A percentile compares a stretch with the other conserved stretches of the same genome.
Evolutionary conservation across 176 grass and related monocot species (phyloP).

Genomic region (Hordeum marinum): DNA sequence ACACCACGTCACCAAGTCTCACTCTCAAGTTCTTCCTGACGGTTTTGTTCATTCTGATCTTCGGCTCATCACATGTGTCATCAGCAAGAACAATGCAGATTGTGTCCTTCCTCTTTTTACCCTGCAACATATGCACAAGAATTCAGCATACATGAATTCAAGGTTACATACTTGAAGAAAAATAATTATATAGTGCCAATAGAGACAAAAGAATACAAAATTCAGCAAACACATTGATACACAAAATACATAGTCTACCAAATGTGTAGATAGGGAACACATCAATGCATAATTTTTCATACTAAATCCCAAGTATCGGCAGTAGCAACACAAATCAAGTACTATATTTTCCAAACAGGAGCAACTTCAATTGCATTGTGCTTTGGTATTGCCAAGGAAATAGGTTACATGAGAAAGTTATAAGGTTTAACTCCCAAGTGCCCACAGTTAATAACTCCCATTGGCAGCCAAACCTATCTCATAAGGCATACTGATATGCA

Average conservation of each 20-base stretch:
- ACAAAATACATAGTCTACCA: background rate
- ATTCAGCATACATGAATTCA: background rate
- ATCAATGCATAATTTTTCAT: no score
- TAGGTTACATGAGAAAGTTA: background rate
- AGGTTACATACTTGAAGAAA: background rate
- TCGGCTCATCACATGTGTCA: conserved; percentile 66
- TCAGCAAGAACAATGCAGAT: conserved; percentile 75
- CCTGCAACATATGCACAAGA: conserved; percentile 35
- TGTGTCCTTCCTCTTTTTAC: conserved; percentile 78
- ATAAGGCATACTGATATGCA: background rate
- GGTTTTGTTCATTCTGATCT: conserved; percentile 77
- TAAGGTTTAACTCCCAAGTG: background rate
- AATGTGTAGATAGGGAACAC: no score
- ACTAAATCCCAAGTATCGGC: no score
- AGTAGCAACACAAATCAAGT: background rate
- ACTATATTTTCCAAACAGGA: background rate
- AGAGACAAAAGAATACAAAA: background rate
- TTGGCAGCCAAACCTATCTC: background rate
- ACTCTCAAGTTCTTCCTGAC: conserved; percentile 64
- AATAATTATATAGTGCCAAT: background rate
- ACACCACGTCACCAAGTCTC: conserved; percentile 58
- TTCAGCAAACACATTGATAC: background rate
- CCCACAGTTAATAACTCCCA: background rate
- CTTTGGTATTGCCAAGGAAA: background rate
- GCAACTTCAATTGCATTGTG: background rate